Evolutionary conservation across 2,329 filamentous ascomycete species (phyloP), one percentile per base, ranked within the genome.

Genomic region (Botrytis cinerea): DNA sequence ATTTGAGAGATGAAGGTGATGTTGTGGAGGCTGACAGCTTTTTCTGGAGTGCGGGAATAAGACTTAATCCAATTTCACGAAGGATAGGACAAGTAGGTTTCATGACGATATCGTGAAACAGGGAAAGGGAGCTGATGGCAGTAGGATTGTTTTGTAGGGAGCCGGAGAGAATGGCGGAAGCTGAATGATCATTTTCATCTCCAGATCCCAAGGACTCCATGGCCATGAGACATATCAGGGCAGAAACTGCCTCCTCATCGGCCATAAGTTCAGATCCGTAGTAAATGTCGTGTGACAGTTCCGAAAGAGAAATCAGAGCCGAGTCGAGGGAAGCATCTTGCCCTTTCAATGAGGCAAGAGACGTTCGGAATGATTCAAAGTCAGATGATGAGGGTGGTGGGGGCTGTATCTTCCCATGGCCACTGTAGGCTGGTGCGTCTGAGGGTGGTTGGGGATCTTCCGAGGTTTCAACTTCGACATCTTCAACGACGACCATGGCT

Each of bases 251-350:
- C 2, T 85, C 84, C 4, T 83, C 78, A 76, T 90, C 87, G 79
- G 89, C 87, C 35, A 86, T 84, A 73, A 92, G 86, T 80, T 90
- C 88, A 28, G 90, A 83, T 16, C 90, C 90, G 80, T 91, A 92
- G 83, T 91, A 92, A 75, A 92, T 88, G 80, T 92, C 90, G 80
- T 92, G 90, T 0, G 90, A 87, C 43, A 91, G 82, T 10, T 92
- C 90, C 75, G 87, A 84, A n/a, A 92, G 85, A 48, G 84, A 84
- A 48, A 87, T 85, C 12, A 92, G 84, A 0, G 82, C 80, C 10
- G 73, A 64, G 51, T 79, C 76, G 75, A 80, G 75, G 68, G 75
- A 73, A 59, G 77, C 76, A 10, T 78, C 77, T 32, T 84, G 83
- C 64, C 81, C 84, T 77, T 87, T 87, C 68, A 91, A 80, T 57